Percentiles rank a stretch among this genome's conserved stretches.
Conservation (phyloP, 495 filamentous ascomycete genomes). For the Pyrenopolyporus hunteri region DNA sequence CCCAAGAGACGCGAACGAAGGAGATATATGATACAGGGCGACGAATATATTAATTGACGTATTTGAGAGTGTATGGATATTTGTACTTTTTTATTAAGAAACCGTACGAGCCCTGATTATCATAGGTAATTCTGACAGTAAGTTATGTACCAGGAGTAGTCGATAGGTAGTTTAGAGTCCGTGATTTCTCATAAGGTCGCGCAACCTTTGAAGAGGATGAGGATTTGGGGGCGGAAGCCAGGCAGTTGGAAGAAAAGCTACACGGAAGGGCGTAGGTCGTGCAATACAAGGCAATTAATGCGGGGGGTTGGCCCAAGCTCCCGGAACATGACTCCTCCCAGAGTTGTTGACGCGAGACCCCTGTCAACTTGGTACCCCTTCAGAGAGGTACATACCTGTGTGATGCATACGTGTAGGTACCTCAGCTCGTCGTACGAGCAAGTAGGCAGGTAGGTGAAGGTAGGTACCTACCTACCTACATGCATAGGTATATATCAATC, state of each 20-base stretch:
- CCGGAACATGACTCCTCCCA: no score
- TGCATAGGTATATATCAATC: no score
- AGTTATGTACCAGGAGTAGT: no score
- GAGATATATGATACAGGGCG: background rate
- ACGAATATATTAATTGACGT: background rate
- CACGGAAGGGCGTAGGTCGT: background rate
- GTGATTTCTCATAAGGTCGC: no score
- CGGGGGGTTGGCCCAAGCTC: slow-evolving; percentile 39
- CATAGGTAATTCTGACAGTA: no score
- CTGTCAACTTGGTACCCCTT: background rate
- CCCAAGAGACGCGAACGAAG: slow-evolving; percentile 11
- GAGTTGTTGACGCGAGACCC: background rate
- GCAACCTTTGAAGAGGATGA: no score
- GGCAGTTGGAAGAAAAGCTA: background rate
- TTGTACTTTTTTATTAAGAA: no score
- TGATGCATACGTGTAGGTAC: background rate
- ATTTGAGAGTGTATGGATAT: slow-evolving; percentile 12
- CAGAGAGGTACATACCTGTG: background rate
- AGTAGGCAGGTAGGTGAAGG: no score
- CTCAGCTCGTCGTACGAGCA: no score
- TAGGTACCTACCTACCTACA: no score
- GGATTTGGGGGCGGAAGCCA: background rate
- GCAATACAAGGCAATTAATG: background rate
- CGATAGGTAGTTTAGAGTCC: no score
- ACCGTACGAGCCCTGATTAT: no score